A percentile compares a stretch with the other conserved stretches of the same genome.
Evolutionary conservation across 257 asterid species (phyloP).

Genomic region (Ilex aquifolium): DNA sequence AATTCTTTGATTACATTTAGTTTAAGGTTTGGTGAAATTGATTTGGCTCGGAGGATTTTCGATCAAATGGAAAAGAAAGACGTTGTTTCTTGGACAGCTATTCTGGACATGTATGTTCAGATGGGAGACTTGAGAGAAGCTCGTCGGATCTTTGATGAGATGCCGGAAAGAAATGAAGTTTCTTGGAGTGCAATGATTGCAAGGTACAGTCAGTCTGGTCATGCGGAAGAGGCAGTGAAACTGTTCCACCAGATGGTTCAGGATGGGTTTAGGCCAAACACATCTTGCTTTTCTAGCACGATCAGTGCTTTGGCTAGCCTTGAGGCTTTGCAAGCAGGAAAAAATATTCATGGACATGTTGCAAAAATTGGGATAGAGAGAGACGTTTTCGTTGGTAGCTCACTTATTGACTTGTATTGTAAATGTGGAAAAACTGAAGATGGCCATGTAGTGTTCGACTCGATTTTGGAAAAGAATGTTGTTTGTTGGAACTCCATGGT

Average conservation of each 20-base stretch:
- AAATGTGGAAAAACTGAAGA: slow-evolving; percentile 53
- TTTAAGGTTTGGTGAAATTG: slow-evolving; percentile 39
- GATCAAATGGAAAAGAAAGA: slow-evolving; percentile 52
- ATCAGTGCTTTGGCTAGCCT: slow-evolving; percentile 54
- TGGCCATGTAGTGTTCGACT: slow-evolving; percentile 48
- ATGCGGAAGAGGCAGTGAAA: slow-evolving; percentile 51
- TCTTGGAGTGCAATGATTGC: slow-evolving; percentile 81
- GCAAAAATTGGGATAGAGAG: slow-evolving; percentile 44
- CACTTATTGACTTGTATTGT: slow-evolving; percentile 64
- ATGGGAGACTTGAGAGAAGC: slow-evolving; percentile 54
- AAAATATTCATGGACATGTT: slow-evolving; percentile 49
- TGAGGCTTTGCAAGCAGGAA: slow-evolving; percentile 49
- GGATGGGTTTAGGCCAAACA: slow-evolving; percentile 39
- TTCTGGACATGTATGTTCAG: slow-evolving; percentile 49
- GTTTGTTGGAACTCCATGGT: slow-evolving; percentile 77
- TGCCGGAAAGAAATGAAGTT: slow-evolving; percentile 73
- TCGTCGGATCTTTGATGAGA: slow-evolving; percentile 51
- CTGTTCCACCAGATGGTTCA: slow-evolving; percentile 51
- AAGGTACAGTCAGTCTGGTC: slow-evolving; percentile 67
- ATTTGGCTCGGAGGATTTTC: slow-evolving; percentile 46
- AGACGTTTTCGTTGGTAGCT: slow-evolving; percentile 45
- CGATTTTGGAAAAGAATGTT: slow-evolving; percentile 40
- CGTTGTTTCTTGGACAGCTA: slow-evolving; percentile 77
- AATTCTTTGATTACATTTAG: slow-evolving; percentile 60
- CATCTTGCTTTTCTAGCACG: slow-evolving; percentile 64